Base-by-base conservation (phyloP, 2,329 filamentous ascomycete genomes). In the Stemphylium beticola region DNA sequence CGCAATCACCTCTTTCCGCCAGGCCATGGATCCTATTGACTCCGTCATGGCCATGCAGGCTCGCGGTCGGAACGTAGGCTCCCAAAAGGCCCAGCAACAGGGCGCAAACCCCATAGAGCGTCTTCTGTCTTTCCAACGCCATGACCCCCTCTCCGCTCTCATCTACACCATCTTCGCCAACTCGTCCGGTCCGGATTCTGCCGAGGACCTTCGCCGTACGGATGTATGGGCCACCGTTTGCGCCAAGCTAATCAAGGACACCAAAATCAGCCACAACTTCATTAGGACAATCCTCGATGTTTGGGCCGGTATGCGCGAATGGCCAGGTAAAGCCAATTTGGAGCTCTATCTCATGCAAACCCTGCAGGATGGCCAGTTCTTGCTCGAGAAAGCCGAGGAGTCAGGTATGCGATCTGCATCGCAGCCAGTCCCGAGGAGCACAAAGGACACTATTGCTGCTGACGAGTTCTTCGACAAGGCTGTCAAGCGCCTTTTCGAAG, bases 311-410 rank as follows among this genome's bases (percentile, higher is more conserved):
- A 90, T 93, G 83, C 87, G 91, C 58, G 88, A 93, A 74, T 98
- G 93, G 93, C 90, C 91, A 36, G 92, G 92, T 53, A 92, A 89
- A 67, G 86, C 88, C 63, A 95, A 92, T 61, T 87, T 99, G 81
- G 93, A 97, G 77, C 90, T 92, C 77, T 98, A 93, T 74, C 84
- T 99, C 11, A 95, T 96, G 90, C 91, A 95, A 72, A 91, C 96
- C 56, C 84, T 99, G 29, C 91, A 96, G 76, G 90, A 96, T 66
- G 95, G 95, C 62, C 89, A 92, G 34, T 97, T 97, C 71, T 81
- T 98, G 53, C 82, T 97, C 65, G 92, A 96, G 69, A 88, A 90
- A 69, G 87, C 91, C 67, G 90, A 93, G 74, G 89, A 92, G 69
- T 89, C 91, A 66, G 83, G 75, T 7, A 69, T 89, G 58, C 85